Evolutionary conservation across 2,329 filamentous ascomycete genomes (phyloP).

Genomic region (Penicillium frequentans): DNA sequence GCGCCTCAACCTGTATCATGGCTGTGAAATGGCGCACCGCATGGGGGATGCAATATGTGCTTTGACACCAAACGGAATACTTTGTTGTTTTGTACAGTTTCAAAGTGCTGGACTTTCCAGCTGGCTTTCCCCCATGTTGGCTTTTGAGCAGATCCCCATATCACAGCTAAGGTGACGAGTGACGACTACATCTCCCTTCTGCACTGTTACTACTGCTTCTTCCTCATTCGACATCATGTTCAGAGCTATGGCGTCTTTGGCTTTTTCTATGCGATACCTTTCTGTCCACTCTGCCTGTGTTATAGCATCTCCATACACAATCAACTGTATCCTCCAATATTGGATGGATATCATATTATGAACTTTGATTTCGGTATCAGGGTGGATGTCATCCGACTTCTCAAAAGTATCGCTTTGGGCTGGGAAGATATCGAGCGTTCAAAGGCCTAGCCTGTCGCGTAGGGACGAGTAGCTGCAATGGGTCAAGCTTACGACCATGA

Average conservation of each 20-base stretch:
- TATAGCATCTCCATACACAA: slow-evolving; percentile 12
- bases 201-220: neutral
- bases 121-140: neutral
- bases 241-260: slow-evolving; percentile 19
- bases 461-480: neutral
- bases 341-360: neutral
- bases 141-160: neutral
- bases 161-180: slow-evolving; percentile 18
- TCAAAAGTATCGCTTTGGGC: neutral
- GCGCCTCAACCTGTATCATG: slow-evolving; percentile 5
- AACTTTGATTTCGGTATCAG: neutral
- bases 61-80: neutral
- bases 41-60: neutral
- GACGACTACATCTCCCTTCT: slow-evolving; percentile 18
- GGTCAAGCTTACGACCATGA: neutral
- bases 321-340: neutral
- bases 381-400: neutral
- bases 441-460: neutral
- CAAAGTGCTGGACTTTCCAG: neutral
- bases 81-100: neutral
- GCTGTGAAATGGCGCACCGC: neutral
- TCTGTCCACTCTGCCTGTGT: slow-evolving; percentile 13
- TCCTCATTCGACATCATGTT: slow-evolving; percentile 11
- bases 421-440: neutral
- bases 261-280: slow-evolving; percentile 21